These are phyloP conservation scores for Apiospora malaysiana DNA, from an alignment of 2,329 filamentous ascomycete genomes.

Conservation along the genomic window DNA sequence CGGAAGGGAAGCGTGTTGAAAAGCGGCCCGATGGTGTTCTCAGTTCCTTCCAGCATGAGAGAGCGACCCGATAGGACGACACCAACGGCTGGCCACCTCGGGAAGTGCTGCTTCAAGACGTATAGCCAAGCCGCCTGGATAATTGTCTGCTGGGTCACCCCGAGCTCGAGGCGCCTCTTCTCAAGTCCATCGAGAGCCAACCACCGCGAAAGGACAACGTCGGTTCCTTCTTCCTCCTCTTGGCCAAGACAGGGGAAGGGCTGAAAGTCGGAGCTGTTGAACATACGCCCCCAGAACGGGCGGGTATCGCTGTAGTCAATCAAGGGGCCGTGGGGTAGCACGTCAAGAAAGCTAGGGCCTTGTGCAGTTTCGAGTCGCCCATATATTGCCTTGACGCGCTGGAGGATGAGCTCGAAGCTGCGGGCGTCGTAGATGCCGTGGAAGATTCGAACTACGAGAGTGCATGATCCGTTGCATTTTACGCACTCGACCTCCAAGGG, in stretches of 20 bases:
- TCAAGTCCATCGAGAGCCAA: conserved; percentile 54
- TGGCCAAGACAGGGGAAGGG: conserved; percentile 30
- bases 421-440: conserved; percentile 88
- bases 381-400: conserved; percentile 62
- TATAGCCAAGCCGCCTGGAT: conserved; percentile 77
- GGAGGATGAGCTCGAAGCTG: conserved; percentile 73
- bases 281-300: conserved; percentile 71
- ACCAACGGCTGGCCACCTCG: conserved; percentile 64
- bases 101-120: conserved; percentile 60
- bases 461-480: conserved; percentile 29
- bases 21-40: conserved; percentile 76
- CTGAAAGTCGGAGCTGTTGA: conserved; percentile 45
- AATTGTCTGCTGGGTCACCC: conserved; percentile 80
- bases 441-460: conserved; percentile 74
- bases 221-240: conserved; percentile 23
- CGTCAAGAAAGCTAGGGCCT: conserved; percentile 67
- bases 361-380: conserved; percentile 32
- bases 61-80: conserved; percentile 80
- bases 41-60: conserved; percentile 69
- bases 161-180: conserved; percentile 59
- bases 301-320: conserved; percentile 46
- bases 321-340: conserved; percentile 74
- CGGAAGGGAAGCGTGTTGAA: conserved; percentile 89
- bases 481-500: conserved; percentile 60
- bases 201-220: conserved; percentile 33